Evolutionary conservation across 768 basidiomycete genomes (phyloP).

Genomic region (Agaricus sinodeliciosus): DNA sequence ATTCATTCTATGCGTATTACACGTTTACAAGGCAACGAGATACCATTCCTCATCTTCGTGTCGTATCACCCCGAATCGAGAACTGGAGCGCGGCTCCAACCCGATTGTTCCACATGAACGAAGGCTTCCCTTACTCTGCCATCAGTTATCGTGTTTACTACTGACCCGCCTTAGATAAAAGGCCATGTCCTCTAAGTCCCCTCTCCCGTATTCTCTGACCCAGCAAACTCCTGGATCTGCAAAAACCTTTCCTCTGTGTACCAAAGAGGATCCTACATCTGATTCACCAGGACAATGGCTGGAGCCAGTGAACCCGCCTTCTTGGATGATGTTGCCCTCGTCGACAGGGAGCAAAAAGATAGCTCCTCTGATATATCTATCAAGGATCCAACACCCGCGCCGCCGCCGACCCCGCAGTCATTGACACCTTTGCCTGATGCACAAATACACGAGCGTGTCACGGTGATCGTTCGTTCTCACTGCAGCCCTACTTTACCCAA

Average conservation of each 20-base stretch:
- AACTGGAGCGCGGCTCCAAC: constrained; percentile 2
- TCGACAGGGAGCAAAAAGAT: not conserved
- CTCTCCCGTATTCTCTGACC: not conserved
- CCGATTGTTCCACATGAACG: not conserved
- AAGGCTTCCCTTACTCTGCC: not conserved
- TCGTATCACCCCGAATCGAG: not conserved
- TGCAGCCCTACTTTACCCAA: constrained; percentile 17
- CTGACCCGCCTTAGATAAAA: constrained; percentile 5
- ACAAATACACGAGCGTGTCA: constrained; percentile 25
- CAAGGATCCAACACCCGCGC: too few species aligned
- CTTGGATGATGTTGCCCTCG: not conserved
- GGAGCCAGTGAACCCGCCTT: not conserved
- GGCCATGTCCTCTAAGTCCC: not conserved
- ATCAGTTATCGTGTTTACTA: not conserved
- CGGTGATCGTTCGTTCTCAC: constrained; percentile 24
- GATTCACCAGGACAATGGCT: not conserved
- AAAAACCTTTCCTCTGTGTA: not conserved
- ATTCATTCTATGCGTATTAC: not conserved
- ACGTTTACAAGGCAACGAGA: not conserved
- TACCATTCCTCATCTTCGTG: not conserved
- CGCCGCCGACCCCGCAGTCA: not conserved
- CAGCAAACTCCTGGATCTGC: not conserved
- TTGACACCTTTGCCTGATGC: constrained; percentile 20
- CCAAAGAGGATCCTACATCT: not conserved
- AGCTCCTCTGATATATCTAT: not conserved